A percentile compares a stretch with the other conserved stretches of the same genome.
phyloP scores from a whole-genome alignment of 495 filamentous ascomycete species.

The Staphylotrichum longicolle region DNA sequence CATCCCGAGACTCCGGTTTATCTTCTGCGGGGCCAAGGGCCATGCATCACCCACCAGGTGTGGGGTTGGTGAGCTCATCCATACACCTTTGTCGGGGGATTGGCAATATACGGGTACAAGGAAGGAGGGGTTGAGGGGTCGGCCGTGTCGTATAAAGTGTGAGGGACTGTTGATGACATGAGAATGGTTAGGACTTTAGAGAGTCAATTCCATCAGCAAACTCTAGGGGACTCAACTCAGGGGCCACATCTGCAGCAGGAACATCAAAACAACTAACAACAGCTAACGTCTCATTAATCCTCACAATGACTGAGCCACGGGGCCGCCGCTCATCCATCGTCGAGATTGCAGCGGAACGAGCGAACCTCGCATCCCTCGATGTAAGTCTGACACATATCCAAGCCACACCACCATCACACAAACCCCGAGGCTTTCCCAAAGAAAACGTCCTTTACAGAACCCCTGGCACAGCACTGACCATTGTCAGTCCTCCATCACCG shows the following conservation, averaged over 20 bases:
- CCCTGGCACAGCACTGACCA: background rate
- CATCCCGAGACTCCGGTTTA: slow-evolving; percentile 34
- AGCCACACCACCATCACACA: background rate
- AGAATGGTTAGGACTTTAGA: no score
- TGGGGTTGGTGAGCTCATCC: slow-evolving; percentile 16
- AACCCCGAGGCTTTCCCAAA: background rate
- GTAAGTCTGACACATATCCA: slow-evolving; percentile 23
- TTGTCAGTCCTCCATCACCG: slow-evolving; percentile 40
- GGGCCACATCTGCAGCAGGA: no score
- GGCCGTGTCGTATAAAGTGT: background rate
- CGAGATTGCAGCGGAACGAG: slow-evolving; percentile 28
- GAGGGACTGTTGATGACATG: no score
- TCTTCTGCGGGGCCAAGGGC: slow-evolving; percentile 26
- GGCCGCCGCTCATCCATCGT: slow-evolving; percentile 9
- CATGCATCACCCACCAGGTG: slow-evolving; percentile 11
- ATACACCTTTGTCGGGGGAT: slow-evolving; percentile 8
- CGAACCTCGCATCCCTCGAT: slow-evolving; percentile 36
- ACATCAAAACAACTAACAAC: background rate
- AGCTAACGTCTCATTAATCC: background rate
- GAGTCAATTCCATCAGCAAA: no score
- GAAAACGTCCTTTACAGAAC: background rate
- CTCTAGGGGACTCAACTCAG: no score
- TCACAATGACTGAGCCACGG: slow-evolving; percentile 5
- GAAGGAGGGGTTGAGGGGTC: slow-evolving; percentile 6
- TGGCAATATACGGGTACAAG: background rate